phyloP scores from a whole-genome alignment of 2,329 filamentous ascomycete species.

The Colletotrichum sojae region DNA sequence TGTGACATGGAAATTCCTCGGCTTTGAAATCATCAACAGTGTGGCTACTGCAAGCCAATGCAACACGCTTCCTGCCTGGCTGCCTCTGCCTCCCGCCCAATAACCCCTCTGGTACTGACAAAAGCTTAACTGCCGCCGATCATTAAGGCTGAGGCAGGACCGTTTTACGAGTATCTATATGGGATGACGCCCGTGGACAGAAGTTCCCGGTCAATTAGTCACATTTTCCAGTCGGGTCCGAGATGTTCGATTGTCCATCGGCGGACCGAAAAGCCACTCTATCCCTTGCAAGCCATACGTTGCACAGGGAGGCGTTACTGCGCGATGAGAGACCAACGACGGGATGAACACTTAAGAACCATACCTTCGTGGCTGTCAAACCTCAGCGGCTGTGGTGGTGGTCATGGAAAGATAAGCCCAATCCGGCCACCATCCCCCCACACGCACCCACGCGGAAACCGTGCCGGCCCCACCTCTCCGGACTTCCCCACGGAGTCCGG shows the following conservation, averaged over 20 bases:
- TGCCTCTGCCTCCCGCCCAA: too few species aligned
- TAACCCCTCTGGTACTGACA: too few species aligned
- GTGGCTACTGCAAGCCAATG: too few species aligned
- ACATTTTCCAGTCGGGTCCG: neutral
- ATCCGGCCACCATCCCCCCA: neutral
- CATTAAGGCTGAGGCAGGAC: too few species aligned
- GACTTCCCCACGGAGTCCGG: conserved; percentile 22
- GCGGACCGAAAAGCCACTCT: neutral
- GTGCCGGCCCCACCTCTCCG: neutral
- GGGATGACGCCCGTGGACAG: too few species aligned
- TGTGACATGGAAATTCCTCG: too few species aligned
- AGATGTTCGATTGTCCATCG: neutral
- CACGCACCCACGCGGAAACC: neutral
- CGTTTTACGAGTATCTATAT: too few species aligned
- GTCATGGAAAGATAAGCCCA: neutral
- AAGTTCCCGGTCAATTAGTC: neutral
- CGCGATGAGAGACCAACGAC: neutral
- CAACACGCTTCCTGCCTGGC: too few species aligned
- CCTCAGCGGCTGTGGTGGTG: neutral
- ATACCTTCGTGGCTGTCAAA: neutral
- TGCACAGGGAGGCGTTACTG: neutral
- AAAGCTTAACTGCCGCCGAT: too few species aligned
- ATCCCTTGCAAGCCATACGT: neutral
- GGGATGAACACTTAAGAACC: neutral
- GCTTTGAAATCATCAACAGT: too few species aligned